Conservation (phyloP, 106 monocot genomes). For the Apostasia shenzhenica region DNA sequence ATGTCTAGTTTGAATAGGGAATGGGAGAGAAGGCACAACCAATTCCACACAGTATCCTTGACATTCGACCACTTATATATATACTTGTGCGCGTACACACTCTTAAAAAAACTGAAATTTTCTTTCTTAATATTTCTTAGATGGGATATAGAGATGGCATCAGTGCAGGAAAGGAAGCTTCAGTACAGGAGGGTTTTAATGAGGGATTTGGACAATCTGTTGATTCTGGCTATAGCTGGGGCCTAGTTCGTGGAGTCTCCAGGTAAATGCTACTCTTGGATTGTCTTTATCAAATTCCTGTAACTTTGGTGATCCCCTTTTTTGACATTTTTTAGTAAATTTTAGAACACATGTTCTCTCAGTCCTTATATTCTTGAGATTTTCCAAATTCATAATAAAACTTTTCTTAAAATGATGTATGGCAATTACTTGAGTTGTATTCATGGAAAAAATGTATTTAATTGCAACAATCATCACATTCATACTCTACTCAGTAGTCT, state of each 20-base stretch:
- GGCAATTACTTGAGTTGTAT: no score
- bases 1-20: constrained; percentile 41
- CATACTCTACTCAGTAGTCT: no score
- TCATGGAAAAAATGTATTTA: no score
- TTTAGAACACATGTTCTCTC: no score
- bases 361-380: no score
- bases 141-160: constrained; percentile 88
- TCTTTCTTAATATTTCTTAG: constrained; percentile 28
- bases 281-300: not conserved
- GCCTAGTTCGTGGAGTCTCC: constrained; percentile 65
- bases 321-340: not conserved
- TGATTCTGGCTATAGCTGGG: constrained; percentile 50
- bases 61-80: not conserved
- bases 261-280: constrained; percentile 23
- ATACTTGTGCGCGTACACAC: not conserved
- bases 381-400: no score
- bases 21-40: constrained; percentile 35
- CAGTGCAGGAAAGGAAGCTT: constrained; percentile 65
- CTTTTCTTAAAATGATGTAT: no score
- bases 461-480: no score
- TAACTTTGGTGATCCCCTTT: not conserved
- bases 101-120: not conserved
- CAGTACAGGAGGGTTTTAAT: constrained; percentile 85
- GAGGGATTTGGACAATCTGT: constrained; percentile 69
- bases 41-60: constrained; percentile 56